Evolutionary conservation across 805 yeast genomes (phyloP).

Genomic region (Saccharomycodes ludwigii): DNA sequence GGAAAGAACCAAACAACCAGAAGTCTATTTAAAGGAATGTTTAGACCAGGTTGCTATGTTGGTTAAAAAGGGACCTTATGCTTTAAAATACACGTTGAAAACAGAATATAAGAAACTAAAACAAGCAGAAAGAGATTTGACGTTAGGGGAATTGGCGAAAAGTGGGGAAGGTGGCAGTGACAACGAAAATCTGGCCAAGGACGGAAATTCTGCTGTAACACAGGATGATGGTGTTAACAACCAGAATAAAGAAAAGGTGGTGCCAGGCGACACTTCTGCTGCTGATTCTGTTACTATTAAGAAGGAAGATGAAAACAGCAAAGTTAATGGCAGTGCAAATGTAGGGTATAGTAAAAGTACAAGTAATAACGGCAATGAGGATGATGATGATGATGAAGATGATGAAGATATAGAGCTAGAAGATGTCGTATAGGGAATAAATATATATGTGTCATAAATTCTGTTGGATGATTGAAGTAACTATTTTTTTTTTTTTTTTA

Average conservation of each 20-base stretch:
- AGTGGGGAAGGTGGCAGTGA: slow-evolving; percentile 28
- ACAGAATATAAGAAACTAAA: slow-evolving; percentile 76
- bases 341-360: not conserved
- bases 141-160: slow-evolving; percentile 37
- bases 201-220: too few species aligned
- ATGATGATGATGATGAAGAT: slow-evolving; percentile 46
- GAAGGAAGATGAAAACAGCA: slow-evolving; percentile 8
- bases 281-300: too few species aligned
- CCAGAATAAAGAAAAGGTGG: too few species aligned
- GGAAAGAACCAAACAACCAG: slow-evolving; percentile 93
- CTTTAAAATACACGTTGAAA: slow-evolving; percentile 78
- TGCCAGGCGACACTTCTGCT: too few species aligned
- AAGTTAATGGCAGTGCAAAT: slow-evolving; percentile 5
- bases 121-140: slow-evolving; percentile 65
- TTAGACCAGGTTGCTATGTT: slow-evolving; percentile 80
- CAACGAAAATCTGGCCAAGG: slow-evolving; percentile 44
- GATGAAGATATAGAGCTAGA: slow-evolving; percentile 68
- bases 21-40: slow-evolving; percentile 80
- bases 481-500: too few species aligned
- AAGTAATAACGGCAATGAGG: slow-evolving; percentile 8
- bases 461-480: too few species aligned
- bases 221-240: too few species aligned
- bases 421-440: slow-evolving; percentile 54
- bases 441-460: too few species aligned
- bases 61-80: slow-evolving; percentile 92